Evolutionary conservation across 441 rosid genomes (phyloP).

Genomic region (Pelargonium cotyledonis): DNA sequence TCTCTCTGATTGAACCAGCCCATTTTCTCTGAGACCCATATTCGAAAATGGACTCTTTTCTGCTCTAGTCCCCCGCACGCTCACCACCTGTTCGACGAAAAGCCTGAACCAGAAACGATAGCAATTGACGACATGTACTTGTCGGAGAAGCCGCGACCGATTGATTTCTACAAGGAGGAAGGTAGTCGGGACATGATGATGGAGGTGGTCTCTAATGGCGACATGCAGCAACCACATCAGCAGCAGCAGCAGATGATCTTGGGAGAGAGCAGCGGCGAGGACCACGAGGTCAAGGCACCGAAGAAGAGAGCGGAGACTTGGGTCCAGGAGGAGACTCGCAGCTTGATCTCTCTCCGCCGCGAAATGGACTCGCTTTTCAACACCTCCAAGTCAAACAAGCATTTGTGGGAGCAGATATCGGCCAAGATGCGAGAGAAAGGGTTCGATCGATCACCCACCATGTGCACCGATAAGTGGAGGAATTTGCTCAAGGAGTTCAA

Average conservation of each 20-base stretch:
- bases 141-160: slow-evolving; percentile 70
- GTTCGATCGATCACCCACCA: slow-evolving; percentile 88
- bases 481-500: slow-evolving; percentile 88
- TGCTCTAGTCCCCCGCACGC: no score
- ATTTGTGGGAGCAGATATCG: slow-evolving; percentile 92
- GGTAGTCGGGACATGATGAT: slow-evolving; percentile 70
- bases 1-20: no score
- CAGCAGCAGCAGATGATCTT: slow-evolving; percentile 58
- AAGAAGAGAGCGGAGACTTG: slow-evolving; percentile 97
- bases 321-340: slow-evolving; percentile 92
- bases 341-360: slow-evolving; percentile 58
- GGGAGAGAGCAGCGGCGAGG: slow-evolving; percentile 73
- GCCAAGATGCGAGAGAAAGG: slow-evolving; percentile 88
- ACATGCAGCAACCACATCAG: slow-evolving; percentile 37
- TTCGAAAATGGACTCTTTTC: no score
- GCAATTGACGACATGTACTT: slow-evolving; percentile 37
- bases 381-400: slow-evolving; percentile 92
- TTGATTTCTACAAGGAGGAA: slow-evolving; percentile 70
- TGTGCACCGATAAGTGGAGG: slow-evolving; percentile 99
- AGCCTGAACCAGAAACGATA: no score
- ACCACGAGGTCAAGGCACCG: slow-evolving; percentile 72
- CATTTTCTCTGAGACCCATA: no score
- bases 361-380: slow-evolving; percentile 84
- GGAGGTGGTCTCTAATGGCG: slow-evolving; percentile 57
- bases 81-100: no score